A percentile compares a stretch with the other conserved stretches of the same genome.
These are phyloP conservation scores for Drechslerella coelobrocha DNA, from an alignment of 2,329 filamentous ascomycete species.

Conservation along the genomic window DNA sequence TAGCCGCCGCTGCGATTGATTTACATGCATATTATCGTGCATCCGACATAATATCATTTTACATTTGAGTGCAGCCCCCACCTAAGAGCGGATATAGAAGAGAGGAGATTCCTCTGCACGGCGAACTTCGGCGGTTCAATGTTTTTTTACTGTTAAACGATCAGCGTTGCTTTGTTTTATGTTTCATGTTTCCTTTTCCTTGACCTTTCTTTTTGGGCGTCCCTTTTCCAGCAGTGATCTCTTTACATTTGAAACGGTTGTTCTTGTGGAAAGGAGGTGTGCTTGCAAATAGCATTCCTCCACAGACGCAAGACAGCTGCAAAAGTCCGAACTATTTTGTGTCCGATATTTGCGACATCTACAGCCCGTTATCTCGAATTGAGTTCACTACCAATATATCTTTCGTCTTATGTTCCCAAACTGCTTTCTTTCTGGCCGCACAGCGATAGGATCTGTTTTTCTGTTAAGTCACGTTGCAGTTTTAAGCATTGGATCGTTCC, in stretches of 20 bases:
- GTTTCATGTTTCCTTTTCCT: conserved; percentile 50
- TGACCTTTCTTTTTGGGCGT: conserved; percentile 30
- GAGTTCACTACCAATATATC: no score
- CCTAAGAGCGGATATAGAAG: conserved; percentile 2
- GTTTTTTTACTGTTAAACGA: conserved; percentile 48
- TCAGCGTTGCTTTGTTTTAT: conserved; percentile 51
- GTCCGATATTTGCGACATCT: not conserved
- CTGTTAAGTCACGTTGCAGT: not conserved
- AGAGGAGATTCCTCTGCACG: conserved; percentile 11
- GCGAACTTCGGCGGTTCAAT: conserved; percentile 45
- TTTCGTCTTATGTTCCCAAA: not conserved
- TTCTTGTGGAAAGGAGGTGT: not conserved
- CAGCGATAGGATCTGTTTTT: not conserved
- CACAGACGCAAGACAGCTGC: not conserved
- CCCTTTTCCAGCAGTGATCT: not conserved
- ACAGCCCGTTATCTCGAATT: not conserved
- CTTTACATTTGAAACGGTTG: not conserved
- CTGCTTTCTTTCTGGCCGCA: not conserved
- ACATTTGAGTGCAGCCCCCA: not conserved
- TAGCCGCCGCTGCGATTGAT: conserved; percentile 11
- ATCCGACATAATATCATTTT: no score
- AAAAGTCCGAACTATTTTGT: not conserved
- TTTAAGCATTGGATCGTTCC: no score
- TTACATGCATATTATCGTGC: no score
- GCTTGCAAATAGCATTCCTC: not conserved